These are phyloP conservation scores for Obba rivulosa DNA, from an alignment of 768 basidiomycete genomes.

Conservation along the genomic window DNA sequence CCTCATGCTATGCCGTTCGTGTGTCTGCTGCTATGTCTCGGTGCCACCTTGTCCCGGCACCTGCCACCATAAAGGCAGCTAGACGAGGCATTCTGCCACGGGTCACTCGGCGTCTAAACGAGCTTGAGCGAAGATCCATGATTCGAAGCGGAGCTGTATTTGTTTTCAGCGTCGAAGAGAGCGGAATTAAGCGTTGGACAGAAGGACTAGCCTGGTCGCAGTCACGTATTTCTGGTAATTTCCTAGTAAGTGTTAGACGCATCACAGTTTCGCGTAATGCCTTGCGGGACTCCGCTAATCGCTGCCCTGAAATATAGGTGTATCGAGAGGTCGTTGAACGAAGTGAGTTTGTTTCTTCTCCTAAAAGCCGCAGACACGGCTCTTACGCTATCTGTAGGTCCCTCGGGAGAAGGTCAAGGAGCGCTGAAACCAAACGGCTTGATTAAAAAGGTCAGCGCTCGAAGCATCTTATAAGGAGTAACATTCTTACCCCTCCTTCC, in stretches of 20 bases:
- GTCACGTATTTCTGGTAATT: constrained; percentile 80
- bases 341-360: constrained; percentile 24
- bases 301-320: constrained; percentile 38
- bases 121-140: constrained; percentile 60
- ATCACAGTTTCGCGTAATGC: background rate
- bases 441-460: constrained; percentile 63
- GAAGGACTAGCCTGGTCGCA: constrained; percentile 78
- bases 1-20: background rate
- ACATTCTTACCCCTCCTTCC: background rate
- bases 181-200: constrained; percentile 86
- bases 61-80: constrained; percentile 50
- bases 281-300: background rate
- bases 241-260: constrained; percentile 48
- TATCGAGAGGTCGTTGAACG: constrained; percentile 79
- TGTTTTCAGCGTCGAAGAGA: constrained; percentile 85
- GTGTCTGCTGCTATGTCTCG: too few relatives aligned
- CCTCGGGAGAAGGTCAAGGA: constrained; percentile 14
- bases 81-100: constrained; percentile 74
- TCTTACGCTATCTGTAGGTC: background rate
- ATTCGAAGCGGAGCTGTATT: constrained; percentile 65
- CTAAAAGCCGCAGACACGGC: background rate
- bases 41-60: background rate
- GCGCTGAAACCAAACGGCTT: constrained; percentile 47
- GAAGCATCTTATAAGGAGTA: background rate
- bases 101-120: constrained; percentile 79